These are phyloP conservation scores for Stereum hirsutum DNA, from an alignment of 1,284 basidiomycete genomes.

Conservation along the genomic window DNA sequence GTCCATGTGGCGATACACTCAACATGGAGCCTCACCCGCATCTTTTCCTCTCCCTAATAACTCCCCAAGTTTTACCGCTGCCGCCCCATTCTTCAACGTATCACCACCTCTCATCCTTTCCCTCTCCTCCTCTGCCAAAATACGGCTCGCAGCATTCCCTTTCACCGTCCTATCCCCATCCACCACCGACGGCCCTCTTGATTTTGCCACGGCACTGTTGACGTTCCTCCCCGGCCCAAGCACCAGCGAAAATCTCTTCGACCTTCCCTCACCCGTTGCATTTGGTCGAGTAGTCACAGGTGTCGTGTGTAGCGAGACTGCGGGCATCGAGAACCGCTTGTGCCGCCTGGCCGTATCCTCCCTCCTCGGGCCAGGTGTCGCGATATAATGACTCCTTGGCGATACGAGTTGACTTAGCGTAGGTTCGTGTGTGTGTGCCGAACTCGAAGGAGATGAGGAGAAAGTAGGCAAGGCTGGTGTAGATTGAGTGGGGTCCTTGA, in stretches of 20 bases:
- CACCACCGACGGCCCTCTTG: constrained; percentile 7
- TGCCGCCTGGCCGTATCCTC: constrained; percentile 54
- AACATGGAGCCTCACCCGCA: too few species aligned
- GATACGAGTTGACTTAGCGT: too few species aligned
- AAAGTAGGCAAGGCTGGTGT: too few species aligned
- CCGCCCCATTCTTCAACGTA: constrained; percentile 21
- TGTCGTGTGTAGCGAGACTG: constrained; percentile 61
- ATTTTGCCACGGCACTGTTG: not conserved
- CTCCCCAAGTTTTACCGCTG: constrained; percentile 26
- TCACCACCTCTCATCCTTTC: constrained; percentile 5
- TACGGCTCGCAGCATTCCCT: not conserved
- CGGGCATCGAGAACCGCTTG: constrained; percentile 68
- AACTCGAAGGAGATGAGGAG: constrained; percentile 2
- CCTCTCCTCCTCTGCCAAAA: constrained; percentile 5
- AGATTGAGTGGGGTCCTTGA: too few species aligned
- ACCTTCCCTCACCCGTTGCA: constrained; percentile 24
- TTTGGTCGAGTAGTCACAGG: constrained; percentile 55
- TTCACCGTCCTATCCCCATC: constrained; percentile 7
- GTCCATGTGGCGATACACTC: too few species aligned
- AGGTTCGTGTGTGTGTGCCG: too few species aligned
- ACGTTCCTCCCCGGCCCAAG: constrained; percentile 27
- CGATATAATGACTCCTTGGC: constrained; percentile 10
- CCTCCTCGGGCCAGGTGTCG: constrained; percentile 16
- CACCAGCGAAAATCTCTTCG: constrained; percentile 50
- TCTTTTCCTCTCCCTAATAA: constrained; percentile 21